Evolutionary conservation across 805 yeast genomes (phyloP), one percentile per base, ranked within the genome.

Genomic region (Scheffersomyces stipitis): DNA sequence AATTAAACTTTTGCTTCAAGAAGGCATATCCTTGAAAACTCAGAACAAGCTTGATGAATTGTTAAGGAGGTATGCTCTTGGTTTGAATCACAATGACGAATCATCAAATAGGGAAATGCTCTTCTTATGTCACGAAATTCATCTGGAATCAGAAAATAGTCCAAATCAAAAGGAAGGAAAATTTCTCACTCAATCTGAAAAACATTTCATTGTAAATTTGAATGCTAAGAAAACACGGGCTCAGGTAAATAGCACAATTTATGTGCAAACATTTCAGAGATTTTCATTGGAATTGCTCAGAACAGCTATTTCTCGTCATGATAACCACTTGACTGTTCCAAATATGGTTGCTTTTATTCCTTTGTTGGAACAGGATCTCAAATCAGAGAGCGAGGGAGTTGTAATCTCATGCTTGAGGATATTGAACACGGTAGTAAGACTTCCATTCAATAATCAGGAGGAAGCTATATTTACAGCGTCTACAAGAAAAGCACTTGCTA

Each of bases 21-120:
- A 83, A 52, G 76, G 80, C 48, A 70, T 90, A 5, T 76, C 82
- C 7, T 61, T 78, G 43, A 86, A 78, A 54, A 75, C 80, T 14
- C 91, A 85, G 55, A 76, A 76, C 41, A 88, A 86, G 50, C 64
- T 90, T 27, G 88, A 83, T 48, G 96, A 88, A 52, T 64, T 93
- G 28, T 58, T 91, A 46, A 75, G 86, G 56, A 75, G 95, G 42
- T 78, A 82, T 49, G 72, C 95, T 0, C 60, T 78, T n/a, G 99
- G 99, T 20, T 64, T 93, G 38, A 77, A 80, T 46, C 81, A 75
- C 45, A 93, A 91, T 56, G 66, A 64, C 4, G 86, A 81, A 38
- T 63, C 78, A 1, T 64, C 79, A 0, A 58, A 75, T 3, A 69
- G 73, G 16, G 82, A 80, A 14, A 78, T 85, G 31, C 64, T 91